phyloP scores from a whole-genome alignment of 1,139 yeast species.

The Blastobotrys serpentis region DNA sequence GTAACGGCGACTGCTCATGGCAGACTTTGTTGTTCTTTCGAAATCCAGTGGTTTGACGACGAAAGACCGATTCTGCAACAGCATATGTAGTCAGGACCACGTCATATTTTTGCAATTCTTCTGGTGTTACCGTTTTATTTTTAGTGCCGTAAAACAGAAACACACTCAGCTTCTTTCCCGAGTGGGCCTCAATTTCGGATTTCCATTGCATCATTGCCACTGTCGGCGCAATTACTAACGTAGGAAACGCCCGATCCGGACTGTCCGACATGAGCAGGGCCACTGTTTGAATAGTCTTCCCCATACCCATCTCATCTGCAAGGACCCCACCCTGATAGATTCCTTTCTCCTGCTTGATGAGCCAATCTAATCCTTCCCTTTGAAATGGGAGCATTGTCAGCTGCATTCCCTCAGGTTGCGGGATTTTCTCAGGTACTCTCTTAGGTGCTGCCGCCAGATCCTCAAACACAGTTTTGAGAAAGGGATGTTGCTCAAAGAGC shows the following conservation, averaged over 20 bases:
- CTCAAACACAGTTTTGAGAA: conserved; percentile 62
- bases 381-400: conserved; percentile 83
- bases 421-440: conserved; percentile 57
- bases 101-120: conserved; percentile 64
- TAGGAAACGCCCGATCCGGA: conserved; percentile 53
- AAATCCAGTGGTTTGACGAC: conserved; percentile 84
- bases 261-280: conserved; percentile 75
- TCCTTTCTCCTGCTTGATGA: conserved; percentile 74
- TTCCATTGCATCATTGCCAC: conserved; percentile 99
- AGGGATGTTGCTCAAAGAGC: conserved; percentile 62
- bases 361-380: conserved; percentile 90
- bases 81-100: conserved; percentile 90
- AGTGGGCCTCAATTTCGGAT: conserved; percentile 82
- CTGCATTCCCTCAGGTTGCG: conserved; percentile 78
- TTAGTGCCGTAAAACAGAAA: conserved; percentile 83
- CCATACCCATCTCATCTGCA: conserved; percentile 99
- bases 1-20: conserved; percentile 75
- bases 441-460: conserved; percentile 52
- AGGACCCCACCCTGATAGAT: conserved; percentile 86
- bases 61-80: conserved; percentile 79
- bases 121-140: conserved; percentile 36
- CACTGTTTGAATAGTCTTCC: conserved; percentile 94
- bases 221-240: conserved; percentile 92
- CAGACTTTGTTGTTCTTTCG: conserved; percentile 65
- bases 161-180: conserved; percentile 65